A percentile compares a stretch with the other conserved stretches of the same genome.
Conservation (phyloP, 2,329 filamentous ascomycete species). For the Cytospora leucostoma region DNA sequence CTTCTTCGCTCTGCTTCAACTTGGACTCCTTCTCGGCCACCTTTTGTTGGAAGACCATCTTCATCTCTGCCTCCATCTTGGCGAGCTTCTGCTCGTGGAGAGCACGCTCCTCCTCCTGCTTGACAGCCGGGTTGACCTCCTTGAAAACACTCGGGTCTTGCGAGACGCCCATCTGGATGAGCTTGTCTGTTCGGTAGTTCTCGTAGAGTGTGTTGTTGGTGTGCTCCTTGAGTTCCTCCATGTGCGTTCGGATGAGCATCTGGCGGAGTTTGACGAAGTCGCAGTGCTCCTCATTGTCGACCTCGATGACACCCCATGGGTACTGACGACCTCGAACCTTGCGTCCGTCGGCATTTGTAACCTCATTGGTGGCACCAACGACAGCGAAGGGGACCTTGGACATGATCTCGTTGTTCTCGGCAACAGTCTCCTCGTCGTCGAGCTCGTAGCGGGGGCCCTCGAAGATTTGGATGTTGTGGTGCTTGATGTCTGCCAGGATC, state of each 20-base stretch:
- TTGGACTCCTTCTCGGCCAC: slow-evolving; percentile 99
- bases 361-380: slow-evolving; percentile 94
- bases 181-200: slow-evolving; percentile 99
- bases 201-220: slow-evolving; percentile 99
- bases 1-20: slow-evolving; percentile 98
- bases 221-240: slow-evolving; percentile 99
- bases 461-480: slow-evolving; percentile 98
- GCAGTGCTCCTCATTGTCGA: slow-evolving; percentile 99
- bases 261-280: slow-evolving; percentile 99
- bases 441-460: slow-evolving; percentile 98
- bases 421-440: slow-evolving; percentile 98
- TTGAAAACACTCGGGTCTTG: slow-evolving; percentile 99
- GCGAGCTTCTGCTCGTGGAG: slow-evolving; percentile 99
- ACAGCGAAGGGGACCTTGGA: slow-evolving; percentile 99
- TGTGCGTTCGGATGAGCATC: slow-evolving; percentile 99
- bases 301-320: slow-evolving; percentile 98
- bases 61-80: slow-evolving; percentile 99
- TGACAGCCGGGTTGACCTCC: slow-evolving; percentile 99
- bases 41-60: slow-evolving; percentile 99
- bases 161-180: slow-evolving; percentile 96
- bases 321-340: slow-evolving; percentile 95
- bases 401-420: slow-evolving; percentile 99
- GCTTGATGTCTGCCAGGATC: slow-evolving; percentile 96
- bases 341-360: slow-evolving; percentile 86
- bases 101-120: slow-evolving; percentile 98